Percentiles rank a stretch among this genome's conserved stretches.
Evolutionary conservation across 1,139 yeast species (phyloP).

Genomic region (Geotrichum klebahnii): DNA sequence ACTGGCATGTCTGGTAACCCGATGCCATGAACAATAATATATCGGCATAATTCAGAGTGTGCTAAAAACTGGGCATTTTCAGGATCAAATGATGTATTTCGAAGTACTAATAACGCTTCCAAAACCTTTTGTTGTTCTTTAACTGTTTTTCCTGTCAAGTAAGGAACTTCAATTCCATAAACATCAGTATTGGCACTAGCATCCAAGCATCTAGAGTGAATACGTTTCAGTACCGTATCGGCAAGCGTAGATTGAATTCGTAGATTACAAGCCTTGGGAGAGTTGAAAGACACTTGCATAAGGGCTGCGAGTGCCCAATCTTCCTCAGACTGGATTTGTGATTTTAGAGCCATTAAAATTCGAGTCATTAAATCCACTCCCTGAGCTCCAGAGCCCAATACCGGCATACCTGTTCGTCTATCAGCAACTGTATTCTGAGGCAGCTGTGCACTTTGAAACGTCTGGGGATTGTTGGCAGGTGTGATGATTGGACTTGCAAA

Average conservation of each 20-base stretch:
- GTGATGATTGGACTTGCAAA: slow-evolving; percentile 38
- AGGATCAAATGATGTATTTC: slow-evolving; percentile 80
- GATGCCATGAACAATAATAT: slow-evolving; percentile 48
- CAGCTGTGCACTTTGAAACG: slow-evolving; percentile 33
- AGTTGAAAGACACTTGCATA: slow-evolving; percentile 48
- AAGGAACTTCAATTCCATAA: slow-evolving; percentile 27
- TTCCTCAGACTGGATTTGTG: slow-evolving; percentile 56
- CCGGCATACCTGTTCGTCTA: slow-evolving; percentile 22
- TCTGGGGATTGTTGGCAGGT: slow-evolving; percentile 37
- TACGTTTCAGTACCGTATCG: background rate
- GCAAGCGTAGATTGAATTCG: slow-evolving; percentile 8
- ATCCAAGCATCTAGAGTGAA: slow-evolving; percentile 31
- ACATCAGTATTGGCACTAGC: slow-evolving; percentile 23
- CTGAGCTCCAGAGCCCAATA: slow-evolving; percentile 32
- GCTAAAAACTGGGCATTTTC: slow-evolving; percentile 78
- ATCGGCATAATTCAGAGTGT: slow-evolving; percentile 40
- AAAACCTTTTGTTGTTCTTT: slow-evolving; percentile 47
- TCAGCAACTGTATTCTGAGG: slow-evolving; percentile 7
- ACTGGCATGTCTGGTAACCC: slow-evolving; percentile 39
- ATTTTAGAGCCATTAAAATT: slow-evolving; percentile 58
- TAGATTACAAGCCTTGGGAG: slow-evolving; percentile 12
- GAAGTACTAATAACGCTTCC: slow-evolving; percentile 64
- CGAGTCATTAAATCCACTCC: slow-evolving; percentile 46
- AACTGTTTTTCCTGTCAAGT: slow-evolving; percentile 24
- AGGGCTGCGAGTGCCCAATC: slow-evolving; percentile 63